Evolutionary conservation across 805 yeast genomes (phyloP), one percentile per base, ranked within the genome.

Genomic region (Metschnikowia reukaufii): DNA sequence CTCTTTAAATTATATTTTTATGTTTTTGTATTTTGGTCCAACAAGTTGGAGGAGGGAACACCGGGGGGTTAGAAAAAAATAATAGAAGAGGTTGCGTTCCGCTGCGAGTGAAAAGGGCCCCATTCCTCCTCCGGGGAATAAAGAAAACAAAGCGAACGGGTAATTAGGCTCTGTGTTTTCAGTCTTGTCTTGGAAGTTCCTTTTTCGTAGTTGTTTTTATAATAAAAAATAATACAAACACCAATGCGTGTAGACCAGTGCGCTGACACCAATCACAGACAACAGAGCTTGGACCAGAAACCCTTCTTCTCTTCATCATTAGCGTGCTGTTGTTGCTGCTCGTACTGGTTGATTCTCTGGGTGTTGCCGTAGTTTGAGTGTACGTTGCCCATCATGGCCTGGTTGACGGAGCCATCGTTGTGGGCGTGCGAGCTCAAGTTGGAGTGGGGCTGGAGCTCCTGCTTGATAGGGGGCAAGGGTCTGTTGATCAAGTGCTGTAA

Each of bases 401-500:
- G 64, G 57, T 52, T 60, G 36, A 52, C 62, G 50, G 53, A 37
- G 35, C 50, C 49, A 44, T 58, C 61, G 50, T 55, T 52, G 49
- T 36, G 39, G 17, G 50, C 52, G 42, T 51, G 48, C 10, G 51
- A 48, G 32, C 50, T 49, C 49, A 53, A 45, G 39, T 45, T 54
- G 36, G 49, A 33, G 39, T 53, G 49, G 15, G 54, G 49, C 44
- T 61, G 68, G 20, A 60, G 56, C 49, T 72, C 77, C 57, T 70
- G 77, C 55, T 70, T 72, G 50, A 73, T 73, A 2, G 77, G 77
- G 31, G 77, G 77, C 56, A 73, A 68, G 10, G 77, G 77, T 48
- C 77, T 62, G 60, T 73, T 73, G 48, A 72, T 76, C 64, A 73
- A 70, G 54, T 71, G 74, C 56, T 73, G 77, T 59, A 72, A 69